A percentile compares a stretch with the other conserved stretches of the same genome.
phyloP scores from a whole-genome alignment of 2,329 filamentous ascomycete genomes.

The Botrytis deweyae region DNA sequence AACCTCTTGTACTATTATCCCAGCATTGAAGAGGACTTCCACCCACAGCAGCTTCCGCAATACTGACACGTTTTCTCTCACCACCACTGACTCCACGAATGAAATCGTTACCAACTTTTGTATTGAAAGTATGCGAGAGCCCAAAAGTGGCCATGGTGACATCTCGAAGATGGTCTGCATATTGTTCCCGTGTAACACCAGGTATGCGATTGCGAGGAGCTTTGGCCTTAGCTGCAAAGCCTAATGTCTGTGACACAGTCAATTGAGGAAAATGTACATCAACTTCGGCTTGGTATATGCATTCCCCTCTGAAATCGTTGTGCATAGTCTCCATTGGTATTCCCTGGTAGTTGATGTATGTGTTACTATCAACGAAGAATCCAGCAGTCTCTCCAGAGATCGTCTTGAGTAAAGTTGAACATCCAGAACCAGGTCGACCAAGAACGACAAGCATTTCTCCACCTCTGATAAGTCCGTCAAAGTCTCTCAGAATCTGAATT shows the following conservation, averaged over 20 bases:
- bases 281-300: conserved; percentile 73
- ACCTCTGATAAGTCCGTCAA: conserved; percentile 61
- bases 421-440: conserved; percentile 64
- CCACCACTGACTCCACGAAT: conserved; percentile 70
- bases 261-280: conserved; percentile 78
- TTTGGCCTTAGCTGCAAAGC: conserved; percentile 68
- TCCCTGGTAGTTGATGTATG: conserved; percentile 62
- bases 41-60: conserved; percentile 68
- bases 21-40: conserved; percentile 67
- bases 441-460: conserved; percentile 70
- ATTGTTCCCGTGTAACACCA: conserved; percentile 60
- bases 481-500: conserved; percentile 57
- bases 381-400: conserved; percentile 56
- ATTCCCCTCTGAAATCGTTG: conserved; percentile 62
- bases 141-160: conserved; percentile 69
- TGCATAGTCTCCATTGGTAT: conserved; percentile 50
- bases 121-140: conserved; percentile 68
- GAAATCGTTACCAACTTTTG: conserved; percentile 73
- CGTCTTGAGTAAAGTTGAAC: conserved; percentile 62
- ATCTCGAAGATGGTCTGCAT: conserved; percentile 50
- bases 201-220: conserved; percentile 65
- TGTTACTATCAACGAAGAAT: conserved; percentile 50
- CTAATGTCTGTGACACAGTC: conserved; percentile 70
- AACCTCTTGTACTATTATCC: conserved; percentile 73
- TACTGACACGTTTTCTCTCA: conserved; percentile 76